phyloP scores from a whole-genome alignment of 2,329 filamentous ascomycete genomes.

The Ceratocystis ficicola region DNA sequence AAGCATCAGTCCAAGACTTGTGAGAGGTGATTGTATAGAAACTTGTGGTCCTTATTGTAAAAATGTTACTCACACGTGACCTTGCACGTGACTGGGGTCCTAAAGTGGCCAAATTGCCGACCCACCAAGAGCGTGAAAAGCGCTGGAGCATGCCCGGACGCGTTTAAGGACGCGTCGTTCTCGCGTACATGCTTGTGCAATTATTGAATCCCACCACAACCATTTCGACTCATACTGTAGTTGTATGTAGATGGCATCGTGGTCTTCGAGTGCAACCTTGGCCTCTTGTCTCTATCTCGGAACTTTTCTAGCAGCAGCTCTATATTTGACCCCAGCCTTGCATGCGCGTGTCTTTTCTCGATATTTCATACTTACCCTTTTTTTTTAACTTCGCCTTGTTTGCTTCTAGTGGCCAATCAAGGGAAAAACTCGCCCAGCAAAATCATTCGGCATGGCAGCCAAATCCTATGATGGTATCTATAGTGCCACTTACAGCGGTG shows the following conservation, averaged over 20 bases:
- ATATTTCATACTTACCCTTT: neutral
- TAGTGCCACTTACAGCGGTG: slow-evolving; percentile 58
- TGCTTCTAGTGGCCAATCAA: neutral
- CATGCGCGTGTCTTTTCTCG: neutral
- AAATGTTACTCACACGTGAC: slow-evolving; percentile 3
- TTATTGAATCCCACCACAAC: neutral
- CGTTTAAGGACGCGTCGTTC: slow-evolving; percentile 9
- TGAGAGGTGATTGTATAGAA: neutral
- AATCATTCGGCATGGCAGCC: neutral
- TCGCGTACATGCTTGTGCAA: neutral
- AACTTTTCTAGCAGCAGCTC: neutral
- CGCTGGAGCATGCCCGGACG: neutral
- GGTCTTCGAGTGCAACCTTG: neutral
- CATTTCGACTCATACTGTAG: neutral
- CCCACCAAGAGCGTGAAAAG: neutral
- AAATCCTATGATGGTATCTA: slow-evolving; percentile 37
- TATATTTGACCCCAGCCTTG: neutral
- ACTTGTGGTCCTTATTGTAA: too few species aligned
- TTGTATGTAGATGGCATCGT: slow-evolving; percentile 3
- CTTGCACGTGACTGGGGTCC: neutral
- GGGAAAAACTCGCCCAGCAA: neutral
- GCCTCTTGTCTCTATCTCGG: neutral
- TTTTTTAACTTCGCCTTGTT: neutral
- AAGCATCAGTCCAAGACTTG: neutral
- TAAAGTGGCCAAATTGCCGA: slow-evolving; percentile 20